Conservation (phyloP, 2,329 filamentous ascomycete species). For the Diaporthe caulivora region DNA sequence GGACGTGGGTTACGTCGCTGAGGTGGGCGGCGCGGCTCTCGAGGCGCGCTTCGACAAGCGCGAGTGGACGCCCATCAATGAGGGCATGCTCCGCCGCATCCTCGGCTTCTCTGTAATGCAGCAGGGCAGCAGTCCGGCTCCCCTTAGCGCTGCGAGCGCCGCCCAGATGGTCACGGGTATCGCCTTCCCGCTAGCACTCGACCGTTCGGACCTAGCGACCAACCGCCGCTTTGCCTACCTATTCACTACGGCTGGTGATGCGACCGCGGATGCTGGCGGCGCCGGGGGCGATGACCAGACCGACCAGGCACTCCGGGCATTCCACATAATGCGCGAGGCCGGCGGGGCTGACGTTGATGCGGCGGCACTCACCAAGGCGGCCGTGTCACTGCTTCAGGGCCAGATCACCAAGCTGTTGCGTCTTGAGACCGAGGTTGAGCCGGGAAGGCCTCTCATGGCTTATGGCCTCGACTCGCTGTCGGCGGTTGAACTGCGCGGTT, state of each 20-base stretch:
- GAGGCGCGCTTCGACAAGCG: constrained; percentile 39
- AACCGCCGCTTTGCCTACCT: constrained; percentile 38
- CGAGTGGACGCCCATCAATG: constrained; percentile 41
- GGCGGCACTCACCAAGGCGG: constrained; percentile 10
- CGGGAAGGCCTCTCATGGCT: constrained; percentile 37
- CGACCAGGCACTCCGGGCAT: background rate
- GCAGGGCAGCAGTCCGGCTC: constrained; percentile 30
- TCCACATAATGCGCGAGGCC: constrained; percentile 26
- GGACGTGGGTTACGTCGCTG: constrained; percentile 48
- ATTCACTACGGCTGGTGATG: background rate
- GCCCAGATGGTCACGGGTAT: constrained; percentile 42
- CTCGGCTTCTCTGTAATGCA: constrained; percentile 44
- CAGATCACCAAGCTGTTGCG: constrained; percentile 38
- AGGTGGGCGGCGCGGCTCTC: constrained; percentile 35
- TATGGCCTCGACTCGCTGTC: constrained; percentile 49
- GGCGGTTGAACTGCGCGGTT: constrained; percentile 48
- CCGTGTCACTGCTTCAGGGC: background rate
- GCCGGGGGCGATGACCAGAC: constrained; percentile 1
- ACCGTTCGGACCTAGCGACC: constrained; percentile 23
- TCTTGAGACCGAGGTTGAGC: constrained; percentile 37
- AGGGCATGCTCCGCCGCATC: constrained; percentile 41
- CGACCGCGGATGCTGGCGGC: too few species aligned
- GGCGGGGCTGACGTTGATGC: constrained; percentile 18
- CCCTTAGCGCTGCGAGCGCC: background rate
- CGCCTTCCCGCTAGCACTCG: constrained; percentile 33